These are phyloP conservation scores for Theobroma cacao DNA, from an alignment of 345 rosid species.

Conservation along the genomic window DNA sequence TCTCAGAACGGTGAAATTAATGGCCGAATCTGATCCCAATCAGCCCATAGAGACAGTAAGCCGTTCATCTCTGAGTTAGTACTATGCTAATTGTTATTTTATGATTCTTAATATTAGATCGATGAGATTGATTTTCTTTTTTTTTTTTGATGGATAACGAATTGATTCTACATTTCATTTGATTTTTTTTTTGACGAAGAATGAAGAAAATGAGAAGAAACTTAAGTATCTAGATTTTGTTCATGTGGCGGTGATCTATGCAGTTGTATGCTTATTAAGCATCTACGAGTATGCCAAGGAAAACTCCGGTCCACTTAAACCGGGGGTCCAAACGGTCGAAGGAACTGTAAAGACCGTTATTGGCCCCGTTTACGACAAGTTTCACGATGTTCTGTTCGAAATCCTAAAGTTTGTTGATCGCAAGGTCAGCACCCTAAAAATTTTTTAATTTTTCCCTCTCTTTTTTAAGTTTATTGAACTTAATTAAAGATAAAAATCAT, in stretches of 20 bases:
- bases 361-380: constrained; percentile 59
- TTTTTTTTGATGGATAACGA: background rate
- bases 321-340: constrained; percentile 65
- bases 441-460: background rate
- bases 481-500: background rate
- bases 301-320: constrained; percentile 67
- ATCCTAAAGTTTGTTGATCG: constrained; percentile 67
- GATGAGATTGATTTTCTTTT: background rate
- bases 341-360: constrained; percentile 54
- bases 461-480: background rate
- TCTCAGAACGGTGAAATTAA: background rate
- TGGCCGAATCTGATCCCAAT: constrained; percentile 25
- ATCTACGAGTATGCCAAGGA: constrained; percentile 71
- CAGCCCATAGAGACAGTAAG: constrained; percentile 22
- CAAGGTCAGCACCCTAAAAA: constrained; percentile 35
- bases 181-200: constrained; percentile 14
- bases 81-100: background rate
- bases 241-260: constrained; percentile 43
- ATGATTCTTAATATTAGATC: background rate
- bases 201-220: constrained; percentile 28
- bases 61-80: background rate
- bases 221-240: constrained; percentile 69
- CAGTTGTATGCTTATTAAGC: constrained; percentile 36
- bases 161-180: background rate
- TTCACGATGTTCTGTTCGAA: constrained; percentile 52